Base-by-base conservation (phyloP, 2,329 filamentous ascomycete species). In the Botrytis byssoidea region DNA sequence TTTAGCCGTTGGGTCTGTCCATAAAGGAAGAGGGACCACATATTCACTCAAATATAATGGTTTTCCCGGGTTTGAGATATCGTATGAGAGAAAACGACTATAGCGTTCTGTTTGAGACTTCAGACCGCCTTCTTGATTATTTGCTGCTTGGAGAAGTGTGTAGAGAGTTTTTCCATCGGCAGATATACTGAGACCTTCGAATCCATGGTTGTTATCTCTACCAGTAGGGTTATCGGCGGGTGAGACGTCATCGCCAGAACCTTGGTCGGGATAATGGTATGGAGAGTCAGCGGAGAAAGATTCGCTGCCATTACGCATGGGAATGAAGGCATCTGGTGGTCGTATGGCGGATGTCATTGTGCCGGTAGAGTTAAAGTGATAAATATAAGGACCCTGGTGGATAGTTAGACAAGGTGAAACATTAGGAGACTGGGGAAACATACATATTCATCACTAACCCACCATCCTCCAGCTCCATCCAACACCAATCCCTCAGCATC, bases 161-260 rank as follows among this genome's bases (percentile, higher is more conserved):
- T 88, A 93, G 18, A 93, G 83, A 2, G 85, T 88, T 75, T 88
- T 89, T 16, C 90, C 90, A 76, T 92, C 88, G 0, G 86, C 84
- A 5, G 87, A 89, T n/a, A 87, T 82, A 0, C 89, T 91, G 67
- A 94, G 82, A 0, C 89, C 91, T 81, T 94, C 92, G 67, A 93
- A 88, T n/a, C 92, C 91, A 80, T 93, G 91, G 81, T 94, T 94
- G 81, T 94, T 93, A 72, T 86, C 84, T 32, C 92, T 87, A 20
- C 92, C 92, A 0, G 86, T 86, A 1, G 85, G 84, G 0, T 90
- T 88, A 76, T 91, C 84, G 22, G 83, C 84, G 0, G 91, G 91
- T 4, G 81, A 82, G 3, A 88, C 85, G 16, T 82, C 79, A 25
- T 85, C 79, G 22, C 84, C 80, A 0, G 84, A 83, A 2, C 76